Conservation (phyloP, 768 basidiomycete genomes). For the Hysterangium stoloniferum region DNA sequence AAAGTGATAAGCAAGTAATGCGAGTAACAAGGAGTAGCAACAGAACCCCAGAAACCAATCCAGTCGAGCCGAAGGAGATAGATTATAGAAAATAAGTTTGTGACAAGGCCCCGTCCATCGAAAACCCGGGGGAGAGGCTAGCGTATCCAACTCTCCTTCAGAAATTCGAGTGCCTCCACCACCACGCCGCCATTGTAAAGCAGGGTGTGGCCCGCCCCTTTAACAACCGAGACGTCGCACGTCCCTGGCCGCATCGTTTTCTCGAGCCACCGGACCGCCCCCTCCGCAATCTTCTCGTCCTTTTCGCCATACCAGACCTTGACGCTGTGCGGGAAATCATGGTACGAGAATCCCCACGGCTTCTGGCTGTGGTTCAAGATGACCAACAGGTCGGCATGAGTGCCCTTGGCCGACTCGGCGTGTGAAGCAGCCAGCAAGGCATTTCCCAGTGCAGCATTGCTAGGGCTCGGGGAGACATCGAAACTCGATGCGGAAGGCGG, state of each 20-base stretch:
- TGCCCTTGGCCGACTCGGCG: slow-evolving; percentile 87
- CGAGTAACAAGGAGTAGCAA: slow-evolving; percentile 4
- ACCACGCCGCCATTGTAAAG: slow-evolving; percentile 90
- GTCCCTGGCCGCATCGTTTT: slow-evolving; percentile 65
- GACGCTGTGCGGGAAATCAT: slow-evolving; percentile 65
- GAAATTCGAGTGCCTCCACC: slow-evolving; percentile 72
- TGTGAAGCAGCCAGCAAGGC: slow-evolving; percentile 92
- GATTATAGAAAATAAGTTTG: slow-evolving; percentile 6
- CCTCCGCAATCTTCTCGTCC: slow-evolving; percentile 91
- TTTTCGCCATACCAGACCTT: slow-evolving; percentile 89
- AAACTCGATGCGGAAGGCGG: neutral
- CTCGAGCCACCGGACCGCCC: slow-evolving; percentile 90
- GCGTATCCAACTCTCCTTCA: slow-evolving; percentile 39
- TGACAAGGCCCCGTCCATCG: neutral
- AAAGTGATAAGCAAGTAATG: neutral
- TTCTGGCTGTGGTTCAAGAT: slow-evolving; percentile 87
- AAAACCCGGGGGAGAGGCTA: neutral
- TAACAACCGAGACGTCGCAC: slow-evolving; percentile 75
- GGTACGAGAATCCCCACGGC: slow-evolving; percentile 87
- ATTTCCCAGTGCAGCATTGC: slow-evolving; percentile 74
- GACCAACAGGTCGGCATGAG: slow-evolving; percentile 82
- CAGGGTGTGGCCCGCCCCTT: slow-evolving; percentile 84
- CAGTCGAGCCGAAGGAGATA: neutral
- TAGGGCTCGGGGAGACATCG: slow-evolving; percentile 28
- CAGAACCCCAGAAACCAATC: neutral